Base-by-base conservation (phyloP, 768 basidiomycete genomes). In the Leucogyrophana mollusca region DNA sequence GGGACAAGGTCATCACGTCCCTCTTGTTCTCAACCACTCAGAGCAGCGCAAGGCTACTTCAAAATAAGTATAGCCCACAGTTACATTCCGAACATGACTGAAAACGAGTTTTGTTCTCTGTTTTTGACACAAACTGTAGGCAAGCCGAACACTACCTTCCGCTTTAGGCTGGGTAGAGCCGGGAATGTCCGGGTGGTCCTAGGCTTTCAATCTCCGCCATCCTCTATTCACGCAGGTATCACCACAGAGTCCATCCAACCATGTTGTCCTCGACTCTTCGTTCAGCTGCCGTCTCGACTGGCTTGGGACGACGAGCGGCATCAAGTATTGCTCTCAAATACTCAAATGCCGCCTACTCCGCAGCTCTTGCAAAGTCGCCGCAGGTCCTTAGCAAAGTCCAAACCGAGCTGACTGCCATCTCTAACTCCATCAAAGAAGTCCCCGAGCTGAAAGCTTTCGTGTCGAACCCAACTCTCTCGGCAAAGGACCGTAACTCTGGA, bases 401-500 rank as follows among this genome's bases (percentile, higher is more conserved):
- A 67, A 62, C 82, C 39, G 96, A 98, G 64, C 82, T 98, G 54
- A 72, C 69, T 57, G 68, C 70, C 55, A 80, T 98, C 65, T 73
- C 83, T 54, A 76, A 76, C 62, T 73, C 84, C 64, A 79, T 97
- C 67, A 75, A 79, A 61, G 70, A 76, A 30, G 75, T 79, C 48
- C 74, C 85, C 46, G 82, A 85, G 56, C 67, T 93, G 56, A 71
- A 69, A 48, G 65, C 80, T 3, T 90, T 95, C 71, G 74, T 99
- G 61, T 68, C 70, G 55, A 98, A 99, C 76, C 96, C 96, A 36
- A 94, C 95, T 9, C 79, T 99, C 16, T 90, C 93, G 7, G 68
- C 78, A 35, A 76, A 81, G 38, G 94, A 96, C 46, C 85, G 92
- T 57, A 59, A 71, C 14, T 66, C 77, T 1, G 87, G 86, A 49